Evolutionary conservation across 2,329 filamentous ascomycete species (phyloP).

Genomic region (Microdochium trichocladiopsis): DNA sequence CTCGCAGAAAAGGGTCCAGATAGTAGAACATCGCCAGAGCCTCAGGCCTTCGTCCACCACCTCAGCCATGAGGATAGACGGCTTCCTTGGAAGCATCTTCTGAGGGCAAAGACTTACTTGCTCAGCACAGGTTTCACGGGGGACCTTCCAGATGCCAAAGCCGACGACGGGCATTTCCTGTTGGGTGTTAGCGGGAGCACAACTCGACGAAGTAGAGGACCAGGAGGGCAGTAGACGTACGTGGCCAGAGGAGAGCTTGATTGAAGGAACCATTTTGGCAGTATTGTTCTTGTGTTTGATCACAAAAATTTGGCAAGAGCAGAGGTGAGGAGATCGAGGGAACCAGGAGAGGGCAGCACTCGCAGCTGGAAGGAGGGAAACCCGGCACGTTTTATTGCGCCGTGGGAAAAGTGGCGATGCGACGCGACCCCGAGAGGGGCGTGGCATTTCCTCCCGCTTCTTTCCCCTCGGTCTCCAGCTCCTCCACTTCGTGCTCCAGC

Average conservation of each 20-base stretch:
- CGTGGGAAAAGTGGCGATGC: no score
- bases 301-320: neutral
- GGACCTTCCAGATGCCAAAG: constrained; percentile 33
- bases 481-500: no score
- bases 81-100: no score
- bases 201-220: neutral
- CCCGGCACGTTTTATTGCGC: no score
- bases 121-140: constrained; percentile 23
- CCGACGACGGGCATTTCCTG: constrained; percentile 31
- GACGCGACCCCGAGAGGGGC: no score
- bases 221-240: constrained; percentile 11
- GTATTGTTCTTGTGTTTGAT: neutral
- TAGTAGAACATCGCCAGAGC: no score
- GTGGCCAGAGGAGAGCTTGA: constrained; percentile 28
- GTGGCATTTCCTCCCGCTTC: no score
- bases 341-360: neutral
- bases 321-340: neutral
- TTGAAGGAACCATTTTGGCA: constrained; percentile 10
- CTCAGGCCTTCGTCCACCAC: no score
- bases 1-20: constrained; percentile 20
- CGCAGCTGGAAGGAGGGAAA: no score
- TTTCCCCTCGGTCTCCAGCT: no score
- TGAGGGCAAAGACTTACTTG: constrained; percentile 48
- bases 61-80: no score
- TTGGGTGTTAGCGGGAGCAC: constrained; percentile 4